A percentile compares a stretch with the other conserved stretches of the same genome.
These are phyloP conservation scores for Apiospora hydei DNA, from an alignment of 2,329 filamentous ascomycete genomes.

Conservation along the genomic window DNA sequence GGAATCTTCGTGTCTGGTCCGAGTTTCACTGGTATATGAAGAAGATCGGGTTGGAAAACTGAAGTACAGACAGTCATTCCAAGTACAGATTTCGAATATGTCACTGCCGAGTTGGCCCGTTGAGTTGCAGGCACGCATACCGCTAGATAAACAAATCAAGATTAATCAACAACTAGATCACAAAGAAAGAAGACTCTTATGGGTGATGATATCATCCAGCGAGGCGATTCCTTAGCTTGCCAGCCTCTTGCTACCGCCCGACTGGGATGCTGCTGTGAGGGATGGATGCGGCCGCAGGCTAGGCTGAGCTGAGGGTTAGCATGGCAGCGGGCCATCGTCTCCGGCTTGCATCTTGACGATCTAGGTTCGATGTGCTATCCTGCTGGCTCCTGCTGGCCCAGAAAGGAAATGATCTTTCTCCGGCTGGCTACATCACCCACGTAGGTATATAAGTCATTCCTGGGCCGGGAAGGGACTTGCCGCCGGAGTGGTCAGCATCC, in stretches of 20 bases:
- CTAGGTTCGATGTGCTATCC: not conserved
- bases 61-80: not conserved
- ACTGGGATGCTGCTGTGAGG: not conserved
- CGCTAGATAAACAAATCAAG: not conserved
- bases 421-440: not conserved
- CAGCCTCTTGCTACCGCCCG: not conserved
- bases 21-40: not conserved
- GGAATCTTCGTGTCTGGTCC: not conserved
- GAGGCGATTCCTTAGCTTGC: not conserved
- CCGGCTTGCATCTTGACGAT: not conserved
- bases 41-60: not conserved
- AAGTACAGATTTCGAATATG: not conserved
- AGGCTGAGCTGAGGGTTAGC: not conserved
- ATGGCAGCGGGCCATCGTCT: not conserved
- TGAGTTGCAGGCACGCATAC: not conserved
- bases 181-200: not conserved
- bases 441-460: not conserved
- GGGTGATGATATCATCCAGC: not conserved
- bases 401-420: constrained; percentile 13
- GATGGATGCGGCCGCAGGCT: not conserved
- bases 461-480: constrained; percentile 3
- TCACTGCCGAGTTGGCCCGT: not conserved
- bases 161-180: too few relatives aligned
- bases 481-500: constrained; percentile 17
- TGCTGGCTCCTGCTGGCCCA: constrained; percentile 1